A percentile compares a stretch with the other conserved stretches of the same genome.
Conservation (phyloP, 176 grass and related monocot species). For the Carex kokanica region DNA sequence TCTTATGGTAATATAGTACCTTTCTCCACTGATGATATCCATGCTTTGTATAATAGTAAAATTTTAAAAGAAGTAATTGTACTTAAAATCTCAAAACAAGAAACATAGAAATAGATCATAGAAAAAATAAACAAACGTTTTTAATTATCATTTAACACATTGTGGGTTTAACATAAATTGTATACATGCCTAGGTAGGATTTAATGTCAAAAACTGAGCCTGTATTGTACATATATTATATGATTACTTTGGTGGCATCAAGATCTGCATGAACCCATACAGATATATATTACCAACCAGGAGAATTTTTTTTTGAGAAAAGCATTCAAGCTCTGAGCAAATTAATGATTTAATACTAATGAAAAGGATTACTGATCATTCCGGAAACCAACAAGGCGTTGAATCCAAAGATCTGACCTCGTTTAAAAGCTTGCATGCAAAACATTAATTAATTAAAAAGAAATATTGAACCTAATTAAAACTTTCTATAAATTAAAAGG, state of each 20-base stretch:
- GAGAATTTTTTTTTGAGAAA: neutral
- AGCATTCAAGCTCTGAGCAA: neutral
- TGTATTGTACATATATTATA: neutral
- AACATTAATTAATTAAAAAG: neutral
- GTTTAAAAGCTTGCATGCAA: neutral
- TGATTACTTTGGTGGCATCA: neutral
- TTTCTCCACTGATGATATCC: neutral
- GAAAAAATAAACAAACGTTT: neutral
- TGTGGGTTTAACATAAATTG: neutral
- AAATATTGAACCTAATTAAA: neutral
- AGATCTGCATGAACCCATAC: neutral
- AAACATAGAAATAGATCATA: neutral
- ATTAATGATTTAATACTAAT: neutral
- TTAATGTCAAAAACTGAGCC: neutral
- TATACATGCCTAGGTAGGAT: neutral
- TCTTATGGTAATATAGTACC: conserved; percentile 6
- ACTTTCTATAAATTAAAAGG: neutral
- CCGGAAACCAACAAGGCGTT: neutral
- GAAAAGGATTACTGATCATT: neutral
- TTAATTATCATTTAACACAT: neutral
- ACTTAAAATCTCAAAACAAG: conserved; percentile 28
- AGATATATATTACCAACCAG: neutral
- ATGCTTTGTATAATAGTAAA: conserved; percentile 24
- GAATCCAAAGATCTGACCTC: neutral
- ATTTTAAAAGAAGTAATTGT: conserved; percentile 32